Base-by-base conservation (phyloP, 495 filamentous ascomycete genomes). In the Achaetomiella virescens region DNA sequence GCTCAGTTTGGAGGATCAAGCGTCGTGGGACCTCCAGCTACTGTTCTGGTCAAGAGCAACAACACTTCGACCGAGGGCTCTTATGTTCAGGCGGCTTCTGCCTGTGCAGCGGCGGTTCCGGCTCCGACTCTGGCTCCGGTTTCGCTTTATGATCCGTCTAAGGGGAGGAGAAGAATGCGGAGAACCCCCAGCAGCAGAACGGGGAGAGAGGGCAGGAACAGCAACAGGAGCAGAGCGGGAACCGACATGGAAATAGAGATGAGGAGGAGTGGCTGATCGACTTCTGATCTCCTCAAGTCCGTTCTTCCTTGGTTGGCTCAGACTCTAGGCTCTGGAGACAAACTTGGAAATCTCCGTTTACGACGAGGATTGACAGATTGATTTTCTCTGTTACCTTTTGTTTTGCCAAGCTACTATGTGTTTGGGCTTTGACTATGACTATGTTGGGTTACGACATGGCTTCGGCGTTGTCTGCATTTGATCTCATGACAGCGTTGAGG, bases 201-300 rank as follows among this genome's bases (percentile, higher is more conserved):
- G 27, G 15, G 4, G 31, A 5, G 6, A n/a, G 21, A 2, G 17
- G 10, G 11, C 17, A 6, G 31, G 33, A 3, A 8, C 38, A 4
- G 7, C 33, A 29, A 21, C 14, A 25, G 3, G 38, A 47, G 31
- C 2, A 40, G 14, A 9, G 20, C 2, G 3, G 31, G 5, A 4
- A 25, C 10, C 31, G 10, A 2, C 18, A n/a, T 31, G 9, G 27
- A 2, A 22, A 52, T 17, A 8, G 9, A 21, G 54, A 35, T 10
- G 45, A 54, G 3, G 55, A 61, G 17, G 52, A 54, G 1, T 62
- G 50, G 52, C 31, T 62, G 18, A 62, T 62, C 27, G 35, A 56
- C n/a, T 31, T 62, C n/a, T 56, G 33, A 57, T 37, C 17, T 33
- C 37, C 25, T n/a, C 24, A 10, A 31, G 4, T 31, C 9, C 5